Evolutionary conservation across 345 rosid species (phyloP), one percentile per base, ranked within the genome.

Genomic region (Syzygium oleosum): DNA sequence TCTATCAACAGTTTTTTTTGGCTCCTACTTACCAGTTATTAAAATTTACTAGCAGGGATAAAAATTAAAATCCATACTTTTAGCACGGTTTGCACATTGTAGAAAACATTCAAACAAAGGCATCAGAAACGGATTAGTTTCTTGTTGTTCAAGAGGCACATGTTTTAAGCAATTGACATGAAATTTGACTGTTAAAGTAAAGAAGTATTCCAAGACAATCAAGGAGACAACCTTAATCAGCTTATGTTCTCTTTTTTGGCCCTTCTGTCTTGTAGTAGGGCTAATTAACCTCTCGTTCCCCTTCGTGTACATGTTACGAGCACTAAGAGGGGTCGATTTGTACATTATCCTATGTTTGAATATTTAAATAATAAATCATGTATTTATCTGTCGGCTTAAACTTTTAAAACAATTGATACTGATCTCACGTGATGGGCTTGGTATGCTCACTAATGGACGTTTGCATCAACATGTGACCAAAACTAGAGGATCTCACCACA

Each of bases 1-100:
- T 6, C 17, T 61, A 13, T 51, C 1, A 2, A 3, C 0, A 13
- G 0, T 29, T 0, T 5, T 5, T 65, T 65, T 29, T 29, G 11
- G 1, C 54, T 6, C 15, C 19, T 52, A 52, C 19, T 52, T 52
- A 15, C 7, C 55, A 52, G 5, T 7, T 63, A 29, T 13, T 63
- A 63, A 63, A 29, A n/a, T 29, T 63, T 6, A 13, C 5, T 63
- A 63, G 2, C 3, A 0, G 3, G 73, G 38, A 63, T 63, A 7
- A 29, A 63, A n/a, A 27, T 13, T 13, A 52, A n/a, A 63, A 63
- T 63, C 38, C 5, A 4, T 63, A n/a, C 73, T 63, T 61, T 63
- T 2, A 38, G 73, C 73, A 29, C 2, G 21, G 73, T 63, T n/a
- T 63, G 73, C 73, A 63, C 73, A 63, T n/a, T 6, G 38, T 61